These are phyloP conservation scores for Krasilnikovozyma curviuscula DNA, from an alignment of 768 basidiomycete genomes.

Conservation along the genomic window DNA sequence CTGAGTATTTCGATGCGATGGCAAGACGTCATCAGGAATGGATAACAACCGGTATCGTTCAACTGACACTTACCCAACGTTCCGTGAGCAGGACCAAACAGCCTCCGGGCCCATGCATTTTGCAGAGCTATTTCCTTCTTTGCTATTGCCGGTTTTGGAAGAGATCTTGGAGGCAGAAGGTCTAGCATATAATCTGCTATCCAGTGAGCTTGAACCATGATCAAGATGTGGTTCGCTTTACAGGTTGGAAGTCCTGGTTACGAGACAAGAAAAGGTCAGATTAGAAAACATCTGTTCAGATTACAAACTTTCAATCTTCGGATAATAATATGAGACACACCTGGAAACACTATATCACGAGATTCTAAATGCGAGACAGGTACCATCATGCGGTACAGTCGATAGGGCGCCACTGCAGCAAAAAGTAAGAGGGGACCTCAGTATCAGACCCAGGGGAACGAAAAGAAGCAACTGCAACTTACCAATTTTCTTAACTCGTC, in stretches of 20 bases:
- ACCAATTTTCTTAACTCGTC: too few species aligned
- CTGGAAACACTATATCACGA: slow-evolving; percentile 4
- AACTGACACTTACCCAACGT: not conserved
- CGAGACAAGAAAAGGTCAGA: too few species aligned
- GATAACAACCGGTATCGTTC: too few species aligned
- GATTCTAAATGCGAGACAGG: not conserved
- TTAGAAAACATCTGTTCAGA: too few species aligned
- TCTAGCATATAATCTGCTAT: slow-evolving; percentile 8
- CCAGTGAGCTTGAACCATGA: slow-evolving; percentile 9
- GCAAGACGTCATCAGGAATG: too few species aligned
- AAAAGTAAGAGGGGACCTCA: too few species aligned
- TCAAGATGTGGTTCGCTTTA: slow-evolving; percentile 7
- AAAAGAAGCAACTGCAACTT: too few species aligned
- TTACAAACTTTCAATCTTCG: too few species aligned
- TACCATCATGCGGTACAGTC: slow-evolving; percentile 5
- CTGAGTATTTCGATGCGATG: too few species aligned
- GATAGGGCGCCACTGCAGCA: not conserved
- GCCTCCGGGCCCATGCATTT: slow-evolving; percentile 1
- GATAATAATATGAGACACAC: too few species aligned
- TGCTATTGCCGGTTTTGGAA: not conserved
- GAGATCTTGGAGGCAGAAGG: slow-evolving; percentile 1
- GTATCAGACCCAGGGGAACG: too few species aligned
- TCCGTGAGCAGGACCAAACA: slow-evolving; percentile 6
- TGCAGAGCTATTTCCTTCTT: slow-evolving; percentile 1
- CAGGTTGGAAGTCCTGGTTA: too few species aligned